Evolutionary conservation across 495 filamentous ascomycete genomes (phyloP), one percentile per base, ranked within the genome.

Genomic region (Aspergillus nanangensis): DNA sequence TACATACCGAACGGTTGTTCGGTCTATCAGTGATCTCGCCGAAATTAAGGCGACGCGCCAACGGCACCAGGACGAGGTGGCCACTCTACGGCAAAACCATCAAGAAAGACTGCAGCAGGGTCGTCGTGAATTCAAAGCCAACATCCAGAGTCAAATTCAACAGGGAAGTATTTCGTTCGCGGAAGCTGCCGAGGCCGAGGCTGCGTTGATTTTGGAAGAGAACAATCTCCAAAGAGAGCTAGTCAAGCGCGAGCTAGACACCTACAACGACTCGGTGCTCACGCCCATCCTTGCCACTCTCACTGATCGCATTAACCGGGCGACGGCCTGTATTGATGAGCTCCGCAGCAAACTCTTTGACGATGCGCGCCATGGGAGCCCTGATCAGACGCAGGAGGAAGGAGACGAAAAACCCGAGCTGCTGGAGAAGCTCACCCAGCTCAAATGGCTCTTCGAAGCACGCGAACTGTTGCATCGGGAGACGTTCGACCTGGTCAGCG

Each of bases 371-470:
- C 71, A 79, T 24, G 77, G 77, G 10, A 81, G 82, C 44, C 89
- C 89, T 3, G 89, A 93, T 52, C 76, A 85, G 44, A 84, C 88
- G 1, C 91, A 96, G 55, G 90, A 95, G 63, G 91, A 95, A 63
- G 92, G 92, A 44, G 91, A 96, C 55, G 92, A 95, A 60, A 86
- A 92, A 58, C 90, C 93, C 0, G 94, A 97, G 67, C 74, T 97
- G 0, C 73, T 96, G 2, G 93, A 98, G 65, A 93, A 93, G 51
- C 75, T 98, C 3, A 97, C 93, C 0, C 80, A 95, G 20, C 73
- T 97, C 8, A 98, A 98, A 58, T 98, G 93, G 93, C 84, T 97
- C 21, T 97, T 96, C 55, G 93, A 98, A 56, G 86, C 86, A 5
- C 83, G 91, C 5, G 94, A 98, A 62, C 76, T 80, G 43, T 78